Conservation (phyloP, 257 asterid species). For the Forsythia suspensa region DNA sequence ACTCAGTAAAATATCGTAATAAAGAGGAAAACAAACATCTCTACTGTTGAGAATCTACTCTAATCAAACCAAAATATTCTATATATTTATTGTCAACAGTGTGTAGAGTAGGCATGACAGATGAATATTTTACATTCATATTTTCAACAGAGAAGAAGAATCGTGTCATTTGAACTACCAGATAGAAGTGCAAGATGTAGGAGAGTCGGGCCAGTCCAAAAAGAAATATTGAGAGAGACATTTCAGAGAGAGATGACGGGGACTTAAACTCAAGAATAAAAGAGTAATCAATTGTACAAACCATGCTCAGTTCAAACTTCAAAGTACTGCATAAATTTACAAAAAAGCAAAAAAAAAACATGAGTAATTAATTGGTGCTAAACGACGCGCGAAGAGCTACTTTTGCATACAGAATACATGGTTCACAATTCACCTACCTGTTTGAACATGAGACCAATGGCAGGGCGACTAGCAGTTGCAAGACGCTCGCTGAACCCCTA, state of each 20-base stretch:
- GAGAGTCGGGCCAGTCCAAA: background rate
- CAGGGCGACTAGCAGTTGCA: slow-evolving; percentile 86
- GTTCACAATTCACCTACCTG: slow-evolving; percentile 52
- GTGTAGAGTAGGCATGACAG: background rate
- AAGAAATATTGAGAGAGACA: background rate
- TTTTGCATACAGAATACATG: background rate
- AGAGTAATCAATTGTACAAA: background rate
- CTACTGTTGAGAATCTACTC: background rate
- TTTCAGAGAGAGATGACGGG: background rate
- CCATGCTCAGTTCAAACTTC: background rate
- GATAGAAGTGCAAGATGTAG: background rate
- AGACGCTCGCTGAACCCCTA: slow-evolving; percentile 98
- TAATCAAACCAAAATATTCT: no score
- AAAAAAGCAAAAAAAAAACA: no score
- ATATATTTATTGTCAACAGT: background rate
- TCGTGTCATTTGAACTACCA: background rate
- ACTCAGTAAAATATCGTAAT: background rate
- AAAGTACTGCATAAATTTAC: background rate
- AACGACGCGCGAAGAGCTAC: background rate
- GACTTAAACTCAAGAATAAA: no score
- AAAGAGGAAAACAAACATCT: background rate
- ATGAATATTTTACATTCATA: background rate
- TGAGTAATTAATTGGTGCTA: background rate
- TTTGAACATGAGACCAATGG: slow-evolving; percentile 86
- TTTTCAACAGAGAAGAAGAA: background rate